Conservation (phyloP, 2,329 filamentous ascomycete genomes). For the Colletotrichum sp. region DNA sequence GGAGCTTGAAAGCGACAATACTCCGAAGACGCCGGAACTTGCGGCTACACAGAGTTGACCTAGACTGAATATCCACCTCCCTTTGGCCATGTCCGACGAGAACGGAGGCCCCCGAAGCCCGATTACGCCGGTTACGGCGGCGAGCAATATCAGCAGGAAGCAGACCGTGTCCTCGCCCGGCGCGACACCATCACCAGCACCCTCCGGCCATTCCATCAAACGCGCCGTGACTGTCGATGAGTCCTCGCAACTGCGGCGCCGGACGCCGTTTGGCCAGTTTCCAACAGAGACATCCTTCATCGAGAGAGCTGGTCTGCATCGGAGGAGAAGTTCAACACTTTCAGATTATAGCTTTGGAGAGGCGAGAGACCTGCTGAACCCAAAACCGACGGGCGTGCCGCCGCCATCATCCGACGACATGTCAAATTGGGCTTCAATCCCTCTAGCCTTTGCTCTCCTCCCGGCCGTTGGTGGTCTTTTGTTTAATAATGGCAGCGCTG, state of each 20-base stretch:
- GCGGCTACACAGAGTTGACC: background rate
- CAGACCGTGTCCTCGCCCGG: constrained; percentile 16
- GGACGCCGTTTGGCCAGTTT: constrained; percentile 21
- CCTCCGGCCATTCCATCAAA: constrained; percentile 42
- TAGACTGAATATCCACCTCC: background rate
- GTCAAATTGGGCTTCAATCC: constrained; percentile 79
- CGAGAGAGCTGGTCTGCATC: constrained; percentile 27
- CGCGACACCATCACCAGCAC: constrained; percentile 13
- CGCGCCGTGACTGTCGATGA: constrained; percentile 47
- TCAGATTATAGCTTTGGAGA: constrained; percentile 78
- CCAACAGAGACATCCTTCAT: constrained; percentile 32
- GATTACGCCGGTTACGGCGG: constrained; percentile 10
- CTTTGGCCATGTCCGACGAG: constrained; percentile 18
- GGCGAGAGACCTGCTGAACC: constrained; percentile 71
- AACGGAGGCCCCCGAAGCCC: constrained; percentile 11
- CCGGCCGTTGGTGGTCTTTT: constrained; percentile 86
- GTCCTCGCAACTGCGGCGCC: constrained; percentile 27
- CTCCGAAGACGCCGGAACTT: background rate
- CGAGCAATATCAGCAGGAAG: constrained; percentile 18
- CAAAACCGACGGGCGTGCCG: constrained; percentile 35
- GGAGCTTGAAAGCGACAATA: background rate
- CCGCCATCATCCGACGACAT: constrained; percentile 9
- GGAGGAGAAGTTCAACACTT: constrained; percentile 77
- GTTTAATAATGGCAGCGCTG: constrained; percentile 81
- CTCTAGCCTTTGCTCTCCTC: constrained; percentile 81